A percentile compares a stretch with the other conserved stretches of the same genome.
These are phyloP conservation scores for Rhodotorula sp. DNA, from an alignment of 1,284 basidiomycete species.

Conservation along the genomic window DNA sequence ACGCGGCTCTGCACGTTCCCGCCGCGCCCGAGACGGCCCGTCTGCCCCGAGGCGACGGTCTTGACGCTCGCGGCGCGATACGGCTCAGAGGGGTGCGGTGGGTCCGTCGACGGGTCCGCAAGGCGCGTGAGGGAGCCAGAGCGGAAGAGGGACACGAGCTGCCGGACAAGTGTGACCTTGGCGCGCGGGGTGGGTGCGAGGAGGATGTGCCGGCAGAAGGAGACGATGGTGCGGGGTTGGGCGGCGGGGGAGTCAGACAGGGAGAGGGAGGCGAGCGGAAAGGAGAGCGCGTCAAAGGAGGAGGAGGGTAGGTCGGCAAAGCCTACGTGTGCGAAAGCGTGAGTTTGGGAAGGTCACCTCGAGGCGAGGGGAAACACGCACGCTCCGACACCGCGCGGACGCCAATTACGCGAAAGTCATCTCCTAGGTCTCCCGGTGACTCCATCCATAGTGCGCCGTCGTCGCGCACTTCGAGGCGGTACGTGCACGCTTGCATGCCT, in stretches of 20 bases:
- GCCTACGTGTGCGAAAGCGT: constrained; percentile 2
- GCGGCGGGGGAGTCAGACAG: constrained; percentile 33
- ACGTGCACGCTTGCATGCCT: constrained; percentile 76
- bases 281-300: neutral
- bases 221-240: constrained; percentile 49
- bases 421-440: constrained; percentile 58
- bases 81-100: constrained; percentile 69
- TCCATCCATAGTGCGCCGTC: constrained; percentile 67
- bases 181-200: constrained; percentile 50
- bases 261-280: constrained; percentile 17
- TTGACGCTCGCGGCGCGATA: constrained; percentile 61
- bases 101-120: constrained; percentile 59
- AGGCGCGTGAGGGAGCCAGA: constrained; percentile 68
- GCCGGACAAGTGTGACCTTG: constrained; percentile 52
- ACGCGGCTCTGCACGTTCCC: constrained; percentile 66
- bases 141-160: constrained; percentile 65
- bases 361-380: constrained; percentile 46
- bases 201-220: constrained; percentile 52
- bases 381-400: constrained; percentile 80
- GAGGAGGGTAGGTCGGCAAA: constrained; percentile 15
- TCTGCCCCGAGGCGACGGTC: constrained; percentile 65
- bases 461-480: constrained; percentile 61
- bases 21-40: constrained; percentile 61
- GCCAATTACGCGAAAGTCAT: constrained; percentile 70
- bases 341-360: neutral